Conservation (phyloP, 495 filamentous ascomycete genomes). For the Penicillium silybi region DNA sequence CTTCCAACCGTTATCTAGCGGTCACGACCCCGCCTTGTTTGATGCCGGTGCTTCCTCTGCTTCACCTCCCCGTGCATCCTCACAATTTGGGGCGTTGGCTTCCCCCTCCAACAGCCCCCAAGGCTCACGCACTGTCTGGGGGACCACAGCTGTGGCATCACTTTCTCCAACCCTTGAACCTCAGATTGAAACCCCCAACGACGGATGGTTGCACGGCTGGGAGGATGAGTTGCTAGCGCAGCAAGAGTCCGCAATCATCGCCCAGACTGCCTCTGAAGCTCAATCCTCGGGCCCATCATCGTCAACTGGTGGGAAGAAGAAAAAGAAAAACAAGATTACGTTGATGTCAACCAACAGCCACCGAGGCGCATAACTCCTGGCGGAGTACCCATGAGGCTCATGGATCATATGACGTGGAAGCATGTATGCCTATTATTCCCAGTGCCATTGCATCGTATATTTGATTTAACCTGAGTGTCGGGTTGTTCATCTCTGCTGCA, state of each 20-base stretch:
- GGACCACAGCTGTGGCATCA: constrained; percentile 61
- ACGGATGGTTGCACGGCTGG: constrained; percentile 83
- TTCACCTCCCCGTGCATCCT: constrained; percentile 54
- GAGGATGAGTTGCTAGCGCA: constrained; percentile 61
- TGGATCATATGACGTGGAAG: background rate
- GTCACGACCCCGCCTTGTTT: constrained; percentile 39
- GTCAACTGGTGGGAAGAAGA: constrained; percentile 50
- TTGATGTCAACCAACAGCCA: constrained; percentile 83
- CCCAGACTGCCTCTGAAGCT: constrained; percentile 29
- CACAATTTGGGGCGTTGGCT: constrained; percentile 58
- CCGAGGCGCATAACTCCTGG: constrained; percentile 51
- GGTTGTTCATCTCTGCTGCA: constrained; percentile 1
- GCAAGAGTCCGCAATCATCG: constrained; percentile 37
- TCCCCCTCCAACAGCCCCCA: constrained; percentile 76
- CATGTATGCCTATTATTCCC: background rate
- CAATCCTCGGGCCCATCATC: constrained; percentile 19
- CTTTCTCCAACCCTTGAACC: constrained; percentile 42
- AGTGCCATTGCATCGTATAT: background rate
- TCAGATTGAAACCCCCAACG: constrained; percentile 42
- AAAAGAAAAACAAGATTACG: constrained; percentile 91
- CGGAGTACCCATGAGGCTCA: background rate
- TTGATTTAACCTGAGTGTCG: background rate
- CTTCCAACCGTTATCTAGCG: constrained; percentile 61
- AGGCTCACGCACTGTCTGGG: constrained; percentile 79
- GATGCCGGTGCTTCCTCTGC: constrained; percentile 47